Percentiles rank a stretch among this genome's conserved stretches.
These are phyloP conservation scores for Fonsecaea pedrosoi DNA, from an alignment of 2,329 filamentous ascomycete genomes.

Conservation along the genomic window DNA sequence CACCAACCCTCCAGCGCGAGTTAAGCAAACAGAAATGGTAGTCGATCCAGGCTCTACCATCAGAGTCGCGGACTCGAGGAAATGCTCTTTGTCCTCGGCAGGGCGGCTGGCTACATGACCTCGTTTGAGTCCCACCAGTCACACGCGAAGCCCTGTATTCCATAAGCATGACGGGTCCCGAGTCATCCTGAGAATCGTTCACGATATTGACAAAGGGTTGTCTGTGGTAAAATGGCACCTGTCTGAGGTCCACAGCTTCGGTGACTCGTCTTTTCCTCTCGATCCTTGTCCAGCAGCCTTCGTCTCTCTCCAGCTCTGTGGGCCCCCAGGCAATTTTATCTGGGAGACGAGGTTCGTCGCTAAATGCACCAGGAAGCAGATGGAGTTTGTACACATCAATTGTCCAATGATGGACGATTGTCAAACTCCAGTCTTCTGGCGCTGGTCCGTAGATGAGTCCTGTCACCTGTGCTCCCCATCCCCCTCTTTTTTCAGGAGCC, in stretches of 20 bases:
- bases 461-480: neutral
- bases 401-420: neutral
- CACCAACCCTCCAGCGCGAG: slow-evolving; percentile 5
- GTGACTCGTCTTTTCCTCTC: neutral
- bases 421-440: slow-evolving; percentile 10
- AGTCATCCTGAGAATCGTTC: slow-evolving; percentile 7
- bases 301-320: neutral
- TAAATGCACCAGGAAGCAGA: neutral
- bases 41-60: neutral
- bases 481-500: no score
- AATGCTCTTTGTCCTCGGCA: neutral
- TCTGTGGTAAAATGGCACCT: neutral
- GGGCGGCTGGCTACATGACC: slow-evolving; percentile 9
- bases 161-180: slow-evolving; percentile 9
- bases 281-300: neutral
- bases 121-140: neutral
- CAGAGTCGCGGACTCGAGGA: neutral
- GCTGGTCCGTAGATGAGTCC: slow-evolving; percentile 9
- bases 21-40: slow-evolving; percentile 11
- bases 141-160: slow-evolving; percentile 2
- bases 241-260: neutral
- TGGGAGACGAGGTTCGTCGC: neutral
- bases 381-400: slow-evolving; percentile 6
- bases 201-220: neutral
- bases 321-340: neutral